Evolutionary conservation across 2,329 filamentous ascomycete genomes (phyloP), one percentile per base, ranked within the genome.

Genomic region (Acrocalymma vagum): DNA sequence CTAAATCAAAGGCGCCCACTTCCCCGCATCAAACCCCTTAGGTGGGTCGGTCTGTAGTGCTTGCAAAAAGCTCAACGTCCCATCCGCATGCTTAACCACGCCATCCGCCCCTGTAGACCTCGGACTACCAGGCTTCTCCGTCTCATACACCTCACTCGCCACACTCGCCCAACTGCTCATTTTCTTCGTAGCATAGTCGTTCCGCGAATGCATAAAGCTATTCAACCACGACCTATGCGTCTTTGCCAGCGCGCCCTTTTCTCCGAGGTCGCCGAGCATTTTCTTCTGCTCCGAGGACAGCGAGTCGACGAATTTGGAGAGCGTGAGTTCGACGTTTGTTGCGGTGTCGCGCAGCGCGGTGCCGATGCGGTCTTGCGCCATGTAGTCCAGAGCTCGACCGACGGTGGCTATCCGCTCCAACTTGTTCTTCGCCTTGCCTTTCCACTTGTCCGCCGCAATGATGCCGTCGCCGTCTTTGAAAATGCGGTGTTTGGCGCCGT

Each of bases 371-470:
- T 14, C 15, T 4, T 45, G 26, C 4, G 15, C 8, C 15, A 47
- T 13, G 29, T 47, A 47, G 16, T 43, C 25, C 9, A 38, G 15
- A 3, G 39, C 44, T 9, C 44, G 30, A 14, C 44, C 44, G 8
- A 47, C 33, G 13, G 16, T 27, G 4, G 45, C 45, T 23, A 48
- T 33, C 6, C n/a, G 11, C 13, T 24, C 36, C 14, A 48, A 13
- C 22, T 48, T 45, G 10, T 28, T 16, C 2, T 17, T 23, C 4
- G 33, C 25, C 7, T 17, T 11, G 14, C 6, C 9, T 2, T 18
- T 24, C 9, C 27, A 48, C n/a, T 2, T 17, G 10, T 45, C 37
- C 7, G 44, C 18, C 9, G 36, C 46, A 18, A 48, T 55, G 29
- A 50, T 45, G n/a, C n/a, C n/a, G 31, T 45, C 35, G 18, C 20